These are phyloP conservation scores for Hemileccinum impolitum DNA, from an alignment of 768 basidiomycete species.

Conservation along the genomic window DNA sequence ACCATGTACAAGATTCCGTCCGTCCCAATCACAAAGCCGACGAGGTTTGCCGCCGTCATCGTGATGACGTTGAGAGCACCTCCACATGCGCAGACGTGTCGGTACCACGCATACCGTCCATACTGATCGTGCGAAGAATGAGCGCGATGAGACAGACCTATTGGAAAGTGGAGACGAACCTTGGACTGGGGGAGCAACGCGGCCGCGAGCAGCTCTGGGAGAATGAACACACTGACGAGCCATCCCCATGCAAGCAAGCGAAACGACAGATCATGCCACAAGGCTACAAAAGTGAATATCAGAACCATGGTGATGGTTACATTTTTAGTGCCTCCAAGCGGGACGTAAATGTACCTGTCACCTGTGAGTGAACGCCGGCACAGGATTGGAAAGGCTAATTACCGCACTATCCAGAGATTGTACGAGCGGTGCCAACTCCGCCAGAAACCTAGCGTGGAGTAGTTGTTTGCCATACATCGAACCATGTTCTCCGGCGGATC, in stretches of 20 bases:
- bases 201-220: slow-evolving; percentile 74
- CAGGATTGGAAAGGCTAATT: slow-evolving; percentile 12
- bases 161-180: slow-evolving; percentile 37
- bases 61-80: slow-evolving; percentile 80
- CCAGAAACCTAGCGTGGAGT: slow-evolving; percentile 93
- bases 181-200: slow-evolving; percentile 58
- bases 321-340: slow-evolving; percentile 71
- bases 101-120: slow-evolving; percentile 68
- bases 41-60: slow-evolving; percentile 91
- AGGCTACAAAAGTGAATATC: slow-evolving; percentile 93
- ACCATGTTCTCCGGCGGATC: slow-evolving; percentile 99
- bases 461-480: slow-evolving; percentile 97
- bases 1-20: slow-evolving; percentile 75
- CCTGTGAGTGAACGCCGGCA: not conserved
- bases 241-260: slow-evolving; percentile 93
- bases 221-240: slow-evolving; percentile 86
- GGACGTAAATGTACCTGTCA: slow-evolving; percentile 88
- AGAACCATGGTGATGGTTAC: slow-evolving; percentile 62
- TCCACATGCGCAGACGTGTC: slow-evolving; percentile 80
- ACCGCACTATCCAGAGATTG: slow-evolving; percentile 94
- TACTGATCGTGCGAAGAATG: slow-evolving; percentile 46
- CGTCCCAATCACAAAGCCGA: slow-evolving; percentile 90
- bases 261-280: slow-evolving; percentile 96
- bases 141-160: not conserved
- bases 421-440: slow-evolving; percentile 94